phyloP scores from a whole-genome alignment of 2,329 filamentous ascomycete genomes.

The Ophiognomonia clavigignenti-juglandacearum region DNA sequence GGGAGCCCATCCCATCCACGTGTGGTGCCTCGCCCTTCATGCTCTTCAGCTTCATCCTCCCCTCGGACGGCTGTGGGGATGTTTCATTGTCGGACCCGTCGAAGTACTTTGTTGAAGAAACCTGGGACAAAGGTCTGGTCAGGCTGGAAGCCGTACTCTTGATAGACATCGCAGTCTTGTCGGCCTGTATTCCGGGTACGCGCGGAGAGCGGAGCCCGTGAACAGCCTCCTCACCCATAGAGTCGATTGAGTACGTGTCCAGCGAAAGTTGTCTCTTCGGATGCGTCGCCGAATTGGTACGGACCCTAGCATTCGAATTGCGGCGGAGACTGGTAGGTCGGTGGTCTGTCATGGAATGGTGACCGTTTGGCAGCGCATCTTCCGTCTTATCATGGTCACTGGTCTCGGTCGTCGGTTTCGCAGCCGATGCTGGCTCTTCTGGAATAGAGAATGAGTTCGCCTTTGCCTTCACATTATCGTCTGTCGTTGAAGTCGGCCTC shows the following conservation, averaged over 20 bases:
- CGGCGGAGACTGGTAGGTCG: constrained; percentile 21
- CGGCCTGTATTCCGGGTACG: constrained; percentile 16
- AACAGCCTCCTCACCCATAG: constrained; percentile 24
- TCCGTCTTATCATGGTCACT: constrained; percentile 3
- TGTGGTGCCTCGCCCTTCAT: background rate
- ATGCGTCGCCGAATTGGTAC: constrained; percentile 23
- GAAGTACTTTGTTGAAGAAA: constrained; percentile 27
- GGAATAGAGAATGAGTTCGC: constrained; percentile 8
- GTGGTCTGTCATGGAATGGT: constrained; percentile 3
- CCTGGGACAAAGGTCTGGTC: constrained; percentile 29
- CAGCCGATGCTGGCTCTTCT: constrained; percentile 6
- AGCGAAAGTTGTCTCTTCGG: constrained; percentile 28
- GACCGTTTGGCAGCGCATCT: constrained; percentile 1
- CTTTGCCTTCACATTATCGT: constrained; percentile 1
- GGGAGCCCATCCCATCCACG: background rate
- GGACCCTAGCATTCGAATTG: constrained; percentile 30
- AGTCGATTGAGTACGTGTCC: constrained; percentile 26
- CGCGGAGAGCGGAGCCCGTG: constrained; percentile 26
- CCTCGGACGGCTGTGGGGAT: constrained; percentile 3
- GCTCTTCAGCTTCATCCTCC: constrained; percentile 17
- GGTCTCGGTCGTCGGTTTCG: background rate
- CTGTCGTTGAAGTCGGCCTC: background rate
- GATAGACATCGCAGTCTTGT: constrained; percentile 21
- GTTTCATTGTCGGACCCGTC: constrained; percentile 19
- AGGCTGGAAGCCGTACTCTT: constrained; percentile 21